phyloP scores from a whole-genome alignment of 441 rosid species.

The Populus hybrid region DNA sequence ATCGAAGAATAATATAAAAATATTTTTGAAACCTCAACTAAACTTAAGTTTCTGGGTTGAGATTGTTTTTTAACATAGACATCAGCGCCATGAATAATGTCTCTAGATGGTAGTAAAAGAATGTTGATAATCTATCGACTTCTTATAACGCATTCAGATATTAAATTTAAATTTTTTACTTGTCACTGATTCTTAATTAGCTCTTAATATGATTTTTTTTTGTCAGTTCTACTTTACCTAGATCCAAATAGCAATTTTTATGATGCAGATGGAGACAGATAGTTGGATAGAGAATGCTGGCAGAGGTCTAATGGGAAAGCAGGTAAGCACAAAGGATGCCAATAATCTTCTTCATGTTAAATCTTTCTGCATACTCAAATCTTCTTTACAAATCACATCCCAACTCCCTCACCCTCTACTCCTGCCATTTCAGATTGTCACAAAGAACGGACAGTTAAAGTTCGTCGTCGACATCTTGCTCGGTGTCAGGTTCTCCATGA shows the following conservation, averaged over 20 bases:
- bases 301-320: conserved; percentile 93
- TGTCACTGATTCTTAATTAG: background rate
- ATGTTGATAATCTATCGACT: too few relatives aligned
- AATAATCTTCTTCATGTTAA: background rate
- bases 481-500: conserved; percentile 85
- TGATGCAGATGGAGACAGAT: conserved; percentile 73
- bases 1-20: too few relatives aligned
- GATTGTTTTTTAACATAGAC: background rate
- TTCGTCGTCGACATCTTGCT: conserved; percentile 63
- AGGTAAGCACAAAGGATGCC: conserved; percentile 34
- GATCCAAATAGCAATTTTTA: background rate
- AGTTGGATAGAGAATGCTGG: conserved; percentile 96
- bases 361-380: background rate
- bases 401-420: background rate
- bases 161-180: too few relatives aligned
- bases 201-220: background rate
- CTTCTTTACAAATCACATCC: background rate
- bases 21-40: background rate
- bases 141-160: too few relatives aligned
- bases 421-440: conserved; percentile 48
- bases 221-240: background rate
- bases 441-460: conserved; percentile 57
- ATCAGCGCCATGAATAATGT: too few relatives aligned
- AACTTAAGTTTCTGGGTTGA: background rate
- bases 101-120: too few relatives aligned